Conservation (phyloP, 2,329 filamentous ascomycete species). For the Pestalotiopsis sp. region DNA sequence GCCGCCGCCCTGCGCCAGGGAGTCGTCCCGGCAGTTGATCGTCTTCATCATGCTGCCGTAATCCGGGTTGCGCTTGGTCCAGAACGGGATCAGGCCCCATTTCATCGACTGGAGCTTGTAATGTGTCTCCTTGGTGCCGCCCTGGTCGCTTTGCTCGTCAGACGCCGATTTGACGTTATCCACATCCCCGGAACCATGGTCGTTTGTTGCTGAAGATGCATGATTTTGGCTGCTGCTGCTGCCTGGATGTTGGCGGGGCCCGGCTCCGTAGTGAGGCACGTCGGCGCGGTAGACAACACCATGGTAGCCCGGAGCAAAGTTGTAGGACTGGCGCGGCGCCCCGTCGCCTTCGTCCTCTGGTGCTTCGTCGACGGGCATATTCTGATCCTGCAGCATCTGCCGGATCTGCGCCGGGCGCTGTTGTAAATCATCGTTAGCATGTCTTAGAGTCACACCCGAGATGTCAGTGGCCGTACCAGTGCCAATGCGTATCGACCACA, state of each 20-base stretch:
- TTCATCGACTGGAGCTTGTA: slow-evolving; percentile 93
- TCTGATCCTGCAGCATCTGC: slow-evolving; percentile 70
- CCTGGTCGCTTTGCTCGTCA: slow-evolving; percentile 24
- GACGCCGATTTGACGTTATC: slow-evolving; percentile 19
- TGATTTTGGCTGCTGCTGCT: neutral
- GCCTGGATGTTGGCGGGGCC: slow-evolving; percentile 32
- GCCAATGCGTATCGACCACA: slow-evolving; percentile 70
- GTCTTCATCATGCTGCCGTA: slow-evolving; percentile 81
- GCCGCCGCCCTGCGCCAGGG: slow-evolving; percentile 72
- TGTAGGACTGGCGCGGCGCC: slow-evolving; percentile 75
- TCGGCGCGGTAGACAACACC: slow-evolving; percentile 87
- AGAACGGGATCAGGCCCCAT: slow-evolving; percentile 93
- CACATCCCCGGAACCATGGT: slow-evolving; percentile 17
- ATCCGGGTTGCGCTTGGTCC: slow-evolving; percentile 84
- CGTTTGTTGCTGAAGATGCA: neutral
- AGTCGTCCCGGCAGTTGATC: slow-evolving; percentile 95
- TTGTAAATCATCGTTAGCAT: neutral
- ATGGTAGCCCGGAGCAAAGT: slow-evolving; percentile 86
- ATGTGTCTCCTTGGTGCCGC: slow-evolving; percentile 41
- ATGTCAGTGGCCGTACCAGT: slow-evolving; percentile 45
- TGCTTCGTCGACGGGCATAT: slow-evolving; percentile 72
- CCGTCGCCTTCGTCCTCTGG: slow-evolving; percentile 67
- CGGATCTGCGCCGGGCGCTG: slow-evolving; percentile 80
- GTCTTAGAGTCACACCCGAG: neutral
- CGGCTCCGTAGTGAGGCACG: slow-evolving; percentile 62